A percentile compares a stretch with the other conserved stretches of the same genome.
phyloP scores from a whole-genome alignment of 2,329 filamentous ascomycete genomes.

The Mollisia scopiformis region DNA sequence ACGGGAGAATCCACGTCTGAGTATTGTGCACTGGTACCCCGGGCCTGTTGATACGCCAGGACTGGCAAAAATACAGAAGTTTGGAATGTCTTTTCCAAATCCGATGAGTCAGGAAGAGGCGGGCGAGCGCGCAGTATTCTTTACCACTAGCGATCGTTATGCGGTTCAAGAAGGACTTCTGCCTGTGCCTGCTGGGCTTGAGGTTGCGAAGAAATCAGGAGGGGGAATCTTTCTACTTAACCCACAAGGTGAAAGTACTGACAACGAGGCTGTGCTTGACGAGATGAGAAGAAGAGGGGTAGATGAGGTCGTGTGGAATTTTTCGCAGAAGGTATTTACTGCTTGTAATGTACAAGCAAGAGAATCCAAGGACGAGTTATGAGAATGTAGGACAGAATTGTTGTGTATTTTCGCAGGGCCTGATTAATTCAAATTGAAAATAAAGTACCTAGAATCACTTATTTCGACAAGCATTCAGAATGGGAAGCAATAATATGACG shows the following conservation, averaged over 20 bases:
- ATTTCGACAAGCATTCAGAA: no score
- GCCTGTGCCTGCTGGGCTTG: conserved; percentile 23
- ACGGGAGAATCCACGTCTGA: conserved; percentile 42
- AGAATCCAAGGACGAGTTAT: no score
- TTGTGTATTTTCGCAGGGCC: no score
- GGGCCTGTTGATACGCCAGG: conserved; percentile 25
- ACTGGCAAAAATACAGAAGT: conserved; percentile 14
- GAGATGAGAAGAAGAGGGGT: background rate
- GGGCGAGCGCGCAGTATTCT: conserved; percentile 39
- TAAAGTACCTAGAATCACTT: no score
- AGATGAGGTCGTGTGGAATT: no score
- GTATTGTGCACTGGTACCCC: conserved; percentile 42
- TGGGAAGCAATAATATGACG: no score
- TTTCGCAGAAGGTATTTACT: no score
- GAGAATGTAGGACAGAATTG: no score
- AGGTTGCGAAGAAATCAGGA: conserved; percentile 34
- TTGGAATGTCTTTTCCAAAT: background rate
- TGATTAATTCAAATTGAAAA: no score
- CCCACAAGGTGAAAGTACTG: conserved; percentile 33
- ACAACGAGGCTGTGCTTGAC: conserved; percentile 10
- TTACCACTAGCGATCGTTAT: conserved; percentile 38
- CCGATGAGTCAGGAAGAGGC: conserved; percentile 29
- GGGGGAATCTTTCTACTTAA: conserved; percentile 40
- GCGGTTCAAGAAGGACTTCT: conserved; percentile 13
- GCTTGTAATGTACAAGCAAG: no score